A percentile compares a stretch with the other conserved stretches of the same genome.
phyloP scores from a whole-genome alignment of 78 protist species.

The Bodo saltans region DNA sequence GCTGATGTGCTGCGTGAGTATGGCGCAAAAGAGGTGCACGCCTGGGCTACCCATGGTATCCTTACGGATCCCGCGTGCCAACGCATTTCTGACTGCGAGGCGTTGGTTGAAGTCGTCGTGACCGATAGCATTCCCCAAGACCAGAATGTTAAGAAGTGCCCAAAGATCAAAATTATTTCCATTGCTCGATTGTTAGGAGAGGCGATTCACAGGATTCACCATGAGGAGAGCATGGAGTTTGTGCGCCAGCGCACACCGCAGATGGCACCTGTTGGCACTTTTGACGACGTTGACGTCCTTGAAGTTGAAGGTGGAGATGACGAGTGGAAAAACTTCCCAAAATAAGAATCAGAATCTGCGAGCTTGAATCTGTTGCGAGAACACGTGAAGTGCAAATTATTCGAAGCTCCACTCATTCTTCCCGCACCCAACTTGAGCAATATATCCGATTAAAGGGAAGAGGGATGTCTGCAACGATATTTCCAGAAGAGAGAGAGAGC shows the following conservation, averaged over 20 bases:
- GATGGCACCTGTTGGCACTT: no score
- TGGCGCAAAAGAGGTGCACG: conserved; percentile 35
- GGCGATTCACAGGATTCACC: conserved; percentile 53
- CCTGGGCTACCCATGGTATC: conserved; percentile 56
- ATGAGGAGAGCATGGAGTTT: conserved; percentile 21
- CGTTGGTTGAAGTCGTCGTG: conserved; percentile 42
- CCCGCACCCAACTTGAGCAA: no score
- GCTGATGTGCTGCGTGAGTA: conserved; percentile 14
- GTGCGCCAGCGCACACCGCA: background rate
- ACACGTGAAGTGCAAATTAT: no score
- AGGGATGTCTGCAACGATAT: no score
- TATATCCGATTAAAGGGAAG: no score
- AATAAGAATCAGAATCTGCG: no score
- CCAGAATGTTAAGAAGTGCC: background rate
- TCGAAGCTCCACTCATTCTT: no score
- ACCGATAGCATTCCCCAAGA: conserved; percentile 59
- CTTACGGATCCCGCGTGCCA: conserved; percentile 55
- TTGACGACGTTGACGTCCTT: no score
- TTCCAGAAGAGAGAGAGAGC: no score
- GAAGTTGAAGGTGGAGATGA: no score
- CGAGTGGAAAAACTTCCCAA: no score
- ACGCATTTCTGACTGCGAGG: conserved; percentile 41
- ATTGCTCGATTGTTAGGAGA: conserved; percentile 49
- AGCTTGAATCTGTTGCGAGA: no score
- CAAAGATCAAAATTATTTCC: conserved; percentile 19